Conservation (phyloP, 73 alveolate genomes). For the Stentor coeruleus region DNA sequence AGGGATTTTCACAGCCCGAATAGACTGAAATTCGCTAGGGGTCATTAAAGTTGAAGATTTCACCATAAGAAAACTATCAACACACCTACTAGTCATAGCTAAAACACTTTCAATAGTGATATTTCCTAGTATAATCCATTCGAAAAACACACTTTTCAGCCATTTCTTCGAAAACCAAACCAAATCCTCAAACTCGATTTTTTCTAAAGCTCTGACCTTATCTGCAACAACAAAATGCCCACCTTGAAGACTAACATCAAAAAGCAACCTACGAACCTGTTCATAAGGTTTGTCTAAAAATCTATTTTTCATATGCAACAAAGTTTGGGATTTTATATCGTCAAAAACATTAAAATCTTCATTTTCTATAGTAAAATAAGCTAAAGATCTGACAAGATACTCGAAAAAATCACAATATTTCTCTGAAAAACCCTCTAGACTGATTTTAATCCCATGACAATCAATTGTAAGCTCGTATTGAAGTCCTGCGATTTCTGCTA, state of each 20-base stretch:
- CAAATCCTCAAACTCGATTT: slow-evolving; percentile 30
- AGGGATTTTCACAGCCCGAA: slow-evolving; percentile 36
- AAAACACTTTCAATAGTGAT: slow-evolving; percentile 28
- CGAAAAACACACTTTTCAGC: slow-evolving; percentile 29
- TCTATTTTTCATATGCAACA: too few species aligned
- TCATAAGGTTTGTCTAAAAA: background rate
- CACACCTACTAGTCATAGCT: slow-evolving; percentile 1
- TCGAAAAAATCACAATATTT: background rate
- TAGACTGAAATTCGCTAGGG: slow-evolving; percentile 49
- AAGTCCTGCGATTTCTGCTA: background rate
- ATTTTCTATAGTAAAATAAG: background rate
- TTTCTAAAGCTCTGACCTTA: background rate
- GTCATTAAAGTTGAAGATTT: too few species aligned
- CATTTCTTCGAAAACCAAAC: slow-evolving; percentile 25
- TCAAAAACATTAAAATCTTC: background rate
- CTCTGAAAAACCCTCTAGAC: background rate
- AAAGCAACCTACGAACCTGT: background rate
- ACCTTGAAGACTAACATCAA: background rate
- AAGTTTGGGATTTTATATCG: background rate
- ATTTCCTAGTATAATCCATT: slow-evolving; percentile 38
- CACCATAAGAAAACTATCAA: too few species aligned
- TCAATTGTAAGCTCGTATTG: background rate
- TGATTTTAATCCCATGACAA: background rate
- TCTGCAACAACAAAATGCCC: background rate
- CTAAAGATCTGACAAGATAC: background rate